Evolutionary conservation across 495 filamentous ascomycete genomes (phyloP).

Genomic region (Hypoxylon cercidicola): DNA sequence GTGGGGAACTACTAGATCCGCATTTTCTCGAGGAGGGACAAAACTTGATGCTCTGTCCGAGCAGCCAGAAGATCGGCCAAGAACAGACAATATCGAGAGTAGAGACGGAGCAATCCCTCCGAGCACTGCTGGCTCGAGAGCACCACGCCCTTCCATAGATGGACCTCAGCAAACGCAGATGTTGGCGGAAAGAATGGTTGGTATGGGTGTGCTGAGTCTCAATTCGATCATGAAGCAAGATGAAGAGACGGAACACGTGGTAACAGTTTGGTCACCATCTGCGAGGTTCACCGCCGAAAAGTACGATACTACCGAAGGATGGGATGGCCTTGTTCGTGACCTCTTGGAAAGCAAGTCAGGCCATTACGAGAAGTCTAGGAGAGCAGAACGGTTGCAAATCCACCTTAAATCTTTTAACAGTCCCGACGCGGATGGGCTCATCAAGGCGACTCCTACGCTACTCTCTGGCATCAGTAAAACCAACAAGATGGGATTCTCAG

Average conservation of each 20-base stretch:
- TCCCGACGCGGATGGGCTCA: slow-evolving; percentile 79
- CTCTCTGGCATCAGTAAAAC: slow-evolving; percentile 83
- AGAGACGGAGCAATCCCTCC: slow-evolving; percentile 60
- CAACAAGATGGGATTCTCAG: slow-evolving; percentile 92
- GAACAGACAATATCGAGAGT: slow-evolving; percentile 47
- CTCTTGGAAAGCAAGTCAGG: slow-evolving; percentile 77
- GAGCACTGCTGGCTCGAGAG: slow-evolving; percentile 65
- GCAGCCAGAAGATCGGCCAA: slow-evolving; percentile 53
- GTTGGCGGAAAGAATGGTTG: slow-evolving; percentile 70
- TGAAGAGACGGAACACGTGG: slow-evolving; percentile 76
- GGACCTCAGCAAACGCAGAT: slow-evolving; percentile 50
- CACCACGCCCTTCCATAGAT: slow-evolving; percentile 57
- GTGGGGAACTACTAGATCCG: slow-evolving; percentile 70
- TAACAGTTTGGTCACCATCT: slow-evolving; percentile 81
- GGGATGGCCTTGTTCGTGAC: slow-evolving; percentile 79
- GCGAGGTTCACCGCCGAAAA: slow-evolving; percentile 56
- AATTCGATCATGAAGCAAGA: slow-evolving; percentile 80
- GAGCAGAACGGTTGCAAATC: slow-evolving; percentile 78
- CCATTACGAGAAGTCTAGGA: slow-evolving; percentile 74
- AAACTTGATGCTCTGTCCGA: slow-evolving; percentile 63
- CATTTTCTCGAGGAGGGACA: slow-evolving; percentile 57
- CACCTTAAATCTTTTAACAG: slow-evolving; percentile 78
- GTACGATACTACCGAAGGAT: slow-evolving; percentile 70
- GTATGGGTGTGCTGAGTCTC: slow-evolving; percentile 83
- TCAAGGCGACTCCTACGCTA: slow-evolving; percentile 87